Conservation (phyloP, 371 early-diverging fungal genomes). For the Blakeslea trispora region DNA sequence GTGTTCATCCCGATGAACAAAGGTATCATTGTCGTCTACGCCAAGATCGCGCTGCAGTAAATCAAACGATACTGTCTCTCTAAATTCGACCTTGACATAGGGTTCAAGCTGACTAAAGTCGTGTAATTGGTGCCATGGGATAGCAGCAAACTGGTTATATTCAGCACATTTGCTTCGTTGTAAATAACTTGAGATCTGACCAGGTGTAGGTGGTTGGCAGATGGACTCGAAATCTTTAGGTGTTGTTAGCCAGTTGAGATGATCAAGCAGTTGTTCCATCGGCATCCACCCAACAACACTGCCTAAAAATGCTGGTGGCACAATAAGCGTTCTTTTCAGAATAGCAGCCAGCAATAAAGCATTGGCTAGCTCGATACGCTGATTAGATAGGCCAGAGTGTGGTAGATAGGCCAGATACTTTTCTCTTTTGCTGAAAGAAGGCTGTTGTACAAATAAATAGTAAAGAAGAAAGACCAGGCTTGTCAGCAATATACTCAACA, state of each 20-base stretch:
- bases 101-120: slow-evolving; percentile 32
- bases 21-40: slow-evolving; percentile 28
- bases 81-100: slow-evolving; percentile 31
- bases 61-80: slow-evolving; percentile 20
- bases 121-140: slow-evolving; percentile 45
- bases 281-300: slow-evolving; percentile 47
- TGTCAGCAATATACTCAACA: background rate
- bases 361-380: slow-evolving; percentile 57
- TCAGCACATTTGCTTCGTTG: slow-evolving; percentile 28
- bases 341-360: slow-evolving; percentile 52
- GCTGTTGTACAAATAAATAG: background rate
- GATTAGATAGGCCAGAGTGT: slow-evolving; percentile 67
- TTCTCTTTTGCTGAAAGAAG: slow-evolving; percentile 11
- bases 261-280: slow-evolving; percentile 38
- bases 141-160: slow-evolving; percentile 37
- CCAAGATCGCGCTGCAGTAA: slow-evolving; percentile 28
- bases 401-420: slow-evolving; percentile 57
- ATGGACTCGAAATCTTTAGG: slow-evolving; percentile 31
- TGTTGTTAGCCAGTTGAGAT: slow-evolving; percentile 35
- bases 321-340: slow-evolving; percentile 55
- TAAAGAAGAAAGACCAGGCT: background rate
- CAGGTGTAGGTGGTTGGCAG: slow-evolving; percentile 21
- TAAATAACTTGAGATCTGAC: slow-evolving; percentile 9
- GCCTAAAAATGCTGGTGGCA: slow-evolving; percentile 56
- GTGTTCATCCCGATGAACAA: slow-evolving; percentile 38